These are phyloP conservation scores for Cubamyces sp. DNA, from an alignment of 768 basidiomycete genomes.

Conservation along the genomic window DNA sequence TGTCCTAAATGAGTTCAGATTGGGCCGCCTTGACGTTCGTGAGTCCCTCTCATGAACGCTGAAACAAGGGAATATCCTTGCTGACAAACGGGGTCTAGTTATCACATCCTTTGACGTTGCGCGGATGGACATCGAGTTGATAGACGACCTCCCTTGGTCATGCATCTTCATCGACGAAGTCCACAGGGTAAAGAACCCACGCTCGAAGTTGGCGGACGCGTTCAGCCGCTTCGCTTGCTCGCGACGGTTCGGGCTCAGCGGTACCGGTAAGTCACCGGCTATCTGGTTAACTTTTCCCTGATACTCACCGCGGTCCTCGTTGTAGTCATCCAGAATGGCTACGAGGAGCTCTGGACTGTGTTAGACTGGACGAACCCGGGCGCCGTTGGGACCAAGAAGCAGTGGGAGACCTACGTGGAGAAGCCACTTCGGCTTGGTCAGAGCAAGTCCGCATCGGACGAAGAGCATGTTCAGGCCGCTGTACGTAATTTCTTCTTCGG, in stretches of 20 bases:
- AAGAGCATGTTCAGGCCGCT: constrained; percentile 58
- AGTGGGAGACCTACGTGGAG: constrained; percentile 79
- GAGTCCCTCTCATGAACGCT: constrained; percentile 34
- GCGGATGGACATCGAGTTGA: constrained; percentile 65
- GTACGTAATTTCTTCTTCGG: constrained; percentile 36
- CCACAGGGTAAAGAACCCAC: constrained; percentile 84
- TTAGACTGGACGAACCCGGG: constrained; percentile 92
- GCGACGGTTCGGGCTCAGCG: constrained; percentile 84
- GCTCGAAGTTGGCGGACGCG: constrained; percentile 65
- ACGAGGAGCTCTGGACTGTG: constrained; percentile 90
- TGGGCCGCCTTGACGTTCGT: constrained; percentile 88
- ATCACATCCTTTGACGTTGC: constrained; percentile 82
- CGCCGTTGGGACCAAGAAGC: constrained; percentile 64
- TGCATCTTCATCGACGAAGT: constrained; percentile 87
- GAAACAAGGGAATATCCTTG: background rate
- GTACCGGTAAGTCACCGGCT: constrained; percentile 47
- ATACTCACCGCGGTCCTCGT: background rate
- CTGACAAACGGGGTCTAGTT: constrained; percentile 47
- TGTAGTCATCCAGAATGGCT: constrained; percentile 82
- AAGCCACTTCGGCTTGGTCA: constrained; percentile 72
- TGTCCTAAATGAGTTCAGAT: constrained; percentile 70
- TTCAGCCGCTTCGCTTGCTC: constrained; percentile 70
- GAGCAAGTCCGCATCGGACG: constrained; percentile 62
- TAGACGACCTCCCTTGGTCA: constrained; percentile 73
- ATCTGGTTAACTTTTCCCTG: constrained; percentile 21